A percentile compares a stretch with the other conserved stretches of the same genome.
phyloP scores from a whole-genome alignment of 78 protist species.

The Thecamonas trahens region DNA sequence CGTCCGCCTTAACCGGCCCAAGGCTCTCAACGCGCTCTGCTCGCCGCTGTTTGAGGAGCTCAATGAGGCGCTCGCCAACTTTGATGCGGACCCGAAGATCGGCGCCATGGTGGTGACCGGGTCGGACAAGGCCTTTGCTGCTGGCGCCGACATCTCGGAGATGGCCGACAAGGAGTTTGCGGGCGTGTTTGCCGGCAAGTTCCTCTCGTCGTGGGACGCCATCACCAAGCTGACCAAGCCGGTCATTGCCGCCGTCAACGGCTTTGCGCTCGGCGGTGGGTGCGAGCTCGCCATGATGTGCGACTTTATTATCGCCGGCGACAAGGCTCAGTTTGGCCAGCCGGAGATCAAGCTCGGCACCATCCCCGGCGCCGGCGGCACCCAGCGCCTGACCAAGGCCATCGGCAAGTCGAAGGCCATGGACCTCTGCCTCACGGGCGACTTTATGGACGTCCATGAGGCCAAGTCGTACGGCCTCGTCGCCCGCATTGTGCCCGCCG shows the following conservation, averaged over 20 bases:
- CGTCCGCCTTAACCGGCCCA: conserved; percentile 77
- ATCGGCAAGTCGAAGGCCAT: conserved; percentile 92
- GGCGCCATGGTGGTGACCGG: conserved; percentile 87
- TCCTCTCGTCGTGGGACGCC: conserved; percentile 64
- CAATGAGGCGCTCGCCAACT: conserved; percentile 24
- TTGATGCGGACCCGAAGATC: conserved; percentile 62
- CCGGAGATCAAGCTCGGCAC: conserved; percentile 95
- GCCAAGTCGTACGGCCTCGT: conserved; percentile 68
- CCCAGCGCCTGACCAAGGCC: conserved; percentile 87
- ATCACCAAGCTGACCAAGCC: conserved; percentile 69
- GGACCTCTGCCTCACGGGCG: conserved; percentile 86
- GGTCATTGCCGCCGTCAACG: conserved; percentile 93
- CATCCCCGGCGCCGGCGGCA: conserved; percentile 97
- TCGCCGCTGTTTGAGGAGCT: conserved; percentile 62
- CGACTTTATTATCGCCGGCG: conserved; percentile 79
- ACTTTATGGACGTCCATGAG: conserved; percentile 25
- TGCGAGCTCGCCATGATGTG: conserved; percentile 96
- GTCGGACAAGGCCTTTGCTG: conserved; percentile 87
- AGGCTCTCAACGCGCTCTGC: conserved; percentile 91
- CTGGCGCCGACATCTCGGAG: conserved; percentile 96
- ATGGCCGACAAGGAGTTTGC: conserved; percentile 55
- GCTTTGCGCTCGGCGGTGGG: conserved; percentile 95
- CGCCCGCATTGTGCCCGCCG: conserved; percentile 66
- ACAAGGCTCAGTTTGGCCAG: conserved; percentile 87
- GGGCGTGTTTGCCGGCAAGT: conserved; percentile 32